phyloP scores from a whole-genome alignment of 2,329 filamentous ascomycete genomes.

The Leptographium procerum region DNA sequence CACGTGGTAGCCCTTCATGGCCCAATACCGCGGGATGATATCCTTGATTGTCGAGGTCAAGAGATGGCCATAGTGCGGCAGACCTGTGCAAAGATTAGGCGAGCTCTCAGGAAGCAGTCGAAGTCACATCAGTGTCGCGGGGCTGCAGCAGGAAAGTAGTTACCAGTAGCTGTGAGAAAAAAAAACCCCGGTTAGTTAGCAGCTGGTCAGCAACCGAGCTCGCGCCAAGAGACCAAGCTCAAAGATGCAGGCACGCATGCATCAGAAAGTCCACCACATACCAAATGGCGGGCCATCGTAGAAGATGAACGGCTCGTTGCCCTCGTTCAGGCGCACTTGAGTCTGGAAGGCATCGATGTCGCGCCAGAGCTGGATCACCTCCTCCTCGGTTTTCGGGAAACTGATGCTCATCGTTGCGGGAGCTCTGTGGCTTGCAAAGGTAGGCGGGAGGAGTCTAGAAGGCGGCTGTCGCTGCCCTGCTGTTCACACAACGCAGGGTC shows the following conservation, averaged over 20 bases:
- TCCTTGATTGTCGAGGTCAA: constrained; percentile 94
- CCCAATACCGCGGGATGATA: constrained; percentile 93
- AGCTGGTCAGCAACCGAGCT: background rate
- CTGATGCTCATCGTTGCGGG: constrained; percentile 57
- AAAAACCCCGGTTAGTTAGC: too few species aligned
- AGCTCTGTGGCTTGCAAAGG: background rate
- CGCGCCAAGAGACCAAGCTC: background rate
- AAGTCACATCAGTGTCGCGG: background rate
- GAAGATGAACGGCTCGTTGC: constrained; percentile 79
- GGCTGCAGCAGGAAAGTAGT: background rate
- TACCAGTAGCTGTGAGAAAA: constrained; percentile 1
- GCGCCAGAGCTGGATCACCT: constrained; percentile 73
- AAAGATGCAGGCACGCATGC: background rate
- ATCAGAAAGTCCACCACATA: constrained; percentile 2
- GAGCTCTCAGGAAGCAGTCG: background rate
- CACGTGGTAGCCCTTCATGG: constrained; percentile 64
- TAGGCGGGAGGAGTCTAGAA: background rate
- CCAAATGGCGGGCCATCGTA: constrained; percentile 80
- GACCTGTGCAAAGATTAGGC: constrained; percentile 13
- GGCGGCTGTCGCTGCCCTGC: background rate
- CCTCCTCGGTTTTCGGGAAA: constrained; percentile 87
- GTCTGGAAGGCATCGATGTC: constrained; percentile 82
- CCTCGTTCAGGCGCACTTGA: constrained; percentile 66
- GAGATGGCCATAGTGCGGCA: constrained; percentile 55
- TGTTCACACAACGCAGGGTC: background rate